Evolutionary conservation across 106 monocot species (phyloP), one percentile per base, ranked within the genome.

Genomic region (Dendrobium officinale): DNA sequence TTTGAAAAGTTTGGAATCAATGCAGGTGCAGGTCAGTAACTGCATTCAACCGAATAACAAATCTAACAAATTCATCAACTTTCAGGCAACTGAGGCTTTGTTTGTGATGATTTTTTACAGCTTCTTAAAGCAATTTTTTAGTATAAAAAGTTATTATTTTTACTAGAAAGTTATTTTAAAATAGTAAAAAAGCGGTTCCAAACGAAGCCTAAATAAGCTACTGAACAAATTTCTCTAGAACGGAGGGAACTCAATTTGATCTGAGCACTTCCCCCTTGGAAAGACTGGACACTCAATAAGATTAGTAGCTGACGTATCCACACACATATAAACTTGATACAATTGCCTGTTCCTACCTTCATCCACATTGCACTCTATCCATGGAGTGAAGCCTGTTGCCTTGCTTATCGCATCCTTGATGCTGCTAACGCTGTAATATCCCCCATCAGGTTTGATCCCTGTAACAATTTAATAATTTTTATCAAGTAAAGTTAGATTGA

Each of bases 291-390:
- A 91, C 55, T 88, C 79, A 22, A 88, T 85, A 72, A 88, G 33
- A 40, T 20, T 42, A 9, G 72, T 72, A 22, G 82, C 91, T 2
- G 84, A 79, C 18, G 77, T 42, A 43, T 85, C 85, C 2, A 88
- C 88, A 56, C 91, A 91, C 24, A 88, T 42, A 79, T 85, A 88
- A 5, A 88, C 77, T 68, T 91, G 88, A 79, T 83, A 88, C 80
- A 88, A 66, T 73, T 91, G 86, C 24, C 26, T 79, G 51, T 85
- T 86, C 33, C 88, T 82, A 0, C 37, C 67, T 27, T 47, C 82
- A 67, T 88, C 86, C 37, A 27, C 80, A 26, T 88, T 91, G 86
- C 91, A 91, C 44, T 91, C 83, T 2, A 88, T 77, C 68, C 86
- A 75, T 0, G 91, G 88, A 0, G 64, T 68, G 76, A 56, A 81